phyloP scores from a whole-genome alignment of 768 basidiomycete species.

The Serendipita sp. region DNA sequence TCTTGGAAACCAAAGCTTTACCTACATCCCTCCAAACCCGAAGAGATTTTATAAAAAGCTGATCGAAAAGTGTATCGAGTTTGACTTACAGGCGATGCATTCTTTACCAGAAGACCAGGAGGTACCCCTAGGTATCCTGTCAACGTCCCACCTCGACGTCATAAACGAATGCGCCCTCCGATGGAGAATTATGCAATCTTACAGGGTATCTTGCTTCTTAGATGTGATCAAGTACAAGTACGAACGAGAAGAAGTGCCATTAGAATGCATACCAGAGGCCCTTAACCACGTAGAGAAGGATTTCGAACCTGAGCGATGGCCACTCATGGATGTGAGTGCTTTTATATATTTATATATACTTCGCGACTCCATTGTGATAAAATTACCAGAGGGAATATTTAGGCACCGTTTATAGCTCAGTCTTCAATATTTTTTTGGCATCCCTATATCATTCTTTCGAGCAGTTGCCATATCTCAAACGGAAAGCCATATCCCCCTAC shows the following conservation, averaged over 20 bases:
- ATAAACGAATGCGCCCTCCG: conserved; percentile 75
- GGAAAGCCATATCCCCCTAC: conserved; percentile 47
- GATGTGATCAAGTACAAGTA: conserved; percentile 76
- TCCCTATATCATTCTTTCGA: conserved; percentile 75
- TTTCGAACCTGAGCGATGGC: conserved; percentile 59
- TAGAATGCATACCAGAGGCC: conserved; percentile 90
- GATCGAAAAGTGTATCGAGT: conserved; percentile 63
- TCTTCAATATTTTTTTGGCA: conserved; percentile 79
- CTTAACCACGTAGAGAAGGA: conserved; percentile 61
- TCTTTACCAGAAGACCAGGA: conserved; percentile 88
- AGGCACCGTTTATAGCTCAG: conserved; percentile 44
- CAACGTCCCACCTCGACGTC: conserved; percentile 58
- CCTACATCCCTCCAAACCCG: conserved; percentile 81
- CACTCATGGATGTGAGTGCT: conserved; percentile 57
- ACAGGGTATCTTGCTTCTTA: conserved; percentile 64
- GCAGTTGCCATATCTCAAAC: conserved; percentile 53
- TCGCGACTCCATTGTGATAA: background rate
- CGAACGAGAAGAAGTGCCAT: conserved; percentile 76
- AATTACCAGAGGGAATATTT: conserved; percentile 46
- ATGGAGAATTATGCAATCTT: conserved; percentile 76
- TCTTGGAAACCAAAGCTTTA: conserved; percentile 60
- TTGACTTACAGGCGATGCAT: conserved; percentile 79
- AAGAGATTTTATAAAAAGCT: conserved; percentile 72
- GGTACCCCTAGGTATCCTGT: conserved; percentile 84
- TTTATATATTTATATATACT: conserved; percentile 4